Percentiles rank a stretch among this genome's conserved stretches.
phyloP scores from a whole-genome alignment of 2,329 filamentous ascomycete species.

The Botrytis paeoniae region DNA sequence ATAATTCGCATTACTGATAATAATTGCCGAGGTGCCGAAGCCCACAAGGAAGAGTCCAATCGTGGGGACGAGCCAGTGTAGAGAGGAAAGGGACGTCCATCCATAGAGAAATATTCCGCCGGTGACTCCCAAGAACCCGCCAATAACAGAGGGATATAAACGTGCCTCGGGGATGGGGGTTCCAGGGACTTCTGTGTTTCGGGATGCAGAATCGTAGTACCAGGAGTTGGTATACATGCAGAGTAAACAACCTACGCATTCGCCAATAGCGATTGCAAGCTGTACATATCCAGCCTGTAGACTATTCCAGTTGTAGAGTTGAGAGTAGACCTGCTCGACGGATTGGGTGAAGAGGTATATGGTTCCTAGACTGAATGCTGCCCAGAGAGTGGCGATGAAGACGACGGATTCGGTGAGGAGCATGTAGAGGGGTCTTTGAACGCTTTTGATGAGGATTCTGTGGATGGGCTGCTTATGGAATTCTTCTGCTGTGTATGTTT shows the following conservation, averaged over 20 bases:
- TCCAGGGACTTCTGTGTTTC: slow-evolving; percentile 40
- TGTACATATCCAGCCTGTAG: slow-evolving; percentile 26
- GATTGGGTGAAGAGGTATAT: slow-evolving; percentile 34
- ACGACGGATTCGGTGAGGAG: neutral
- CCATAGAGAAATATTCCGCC: neutral
- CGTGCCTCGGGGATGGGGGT: slow-evolving; percentile 44
- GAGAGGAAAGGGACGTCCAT: slow-evolving; percentile 66
- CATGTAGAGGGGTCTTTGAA: neutral
- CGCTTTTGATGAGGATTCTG: neutral
- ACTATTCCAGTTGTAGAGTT: slow-evolving; percentile 24
- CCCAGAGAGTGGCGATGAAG: neutral
- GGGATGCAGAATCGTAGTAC: slow-evolving; percentile 43
- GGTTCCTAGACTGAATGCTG: slow-evolving; percentile 21
- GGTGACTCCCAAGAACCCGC: slow-evolving; percentile 42
- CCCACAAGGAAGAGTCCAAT: slow-evolving; percentile 62
- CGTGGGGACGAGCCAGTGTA: slow-evolving; percentile 73
- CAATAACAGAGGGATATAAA: slow-evolving; percentile 44
- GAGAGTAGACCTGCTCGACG: slow-evolving; percentile 27
- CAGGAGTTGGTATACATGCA: slow-evolving; percentile 33
- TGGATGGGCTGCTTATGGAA: neutral
- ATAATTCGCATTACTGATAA: slow-evolving; percentile 41
- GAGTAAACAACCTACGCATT: slow-evolving; percentile 23
- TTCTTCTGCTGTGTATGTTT: neutral
- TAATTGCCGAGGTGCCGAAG: slow-evolving; percentile 47
- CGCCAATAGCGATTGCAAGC: slow-evolving; percentile 9